Evolutionary conservation across 2,329 filamentous ascomycete species (phyloP).

Genomic region (Colletotrichum euphorbiae): DNA sequence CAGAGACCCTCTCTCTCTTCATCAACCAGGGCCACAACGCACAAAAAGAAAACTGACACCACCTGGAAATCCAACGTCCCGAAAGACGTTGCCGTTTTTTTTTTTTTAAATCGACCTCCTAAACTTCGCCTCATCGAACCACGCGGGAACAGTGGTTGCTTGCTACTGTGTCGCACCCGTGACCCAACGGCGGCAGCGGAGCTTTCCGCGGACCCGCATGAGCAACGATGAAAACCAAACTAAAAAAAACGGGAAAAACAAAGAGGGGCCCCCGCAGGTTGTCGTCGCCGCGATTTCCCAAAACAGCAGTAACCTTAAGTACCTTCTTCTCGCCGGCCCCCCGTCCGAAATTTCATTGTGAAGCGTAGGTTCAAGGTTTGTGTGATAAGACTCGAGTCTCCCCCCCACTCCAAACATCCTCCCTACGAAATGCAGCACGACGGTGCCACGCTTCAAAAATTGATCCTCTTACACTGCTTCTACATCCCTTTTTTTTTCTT

Average conservation of each 20-base stretch:
- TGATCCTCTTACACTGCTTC: neutral
- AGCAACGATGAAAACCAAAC: no score
- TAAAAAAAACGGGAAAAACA: no score
- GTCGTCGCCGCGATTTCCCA: slow-evolving; percentile 22
- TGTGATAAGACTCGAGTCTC: slow-evolving; percentile 14
- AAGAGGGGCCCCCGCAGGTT: no score
- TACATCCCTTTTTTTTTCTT: neutral
- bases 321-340: neutral
- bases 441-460: neutral
- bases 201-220: slow-evolving; percentile 10
- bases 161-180: neutral
- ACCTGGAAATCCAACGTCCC: neutral
- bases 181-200: neutral
- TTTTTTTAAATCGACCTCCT: no score
- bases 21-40: neutral
- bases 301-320: slow-evolving; percentile 26
- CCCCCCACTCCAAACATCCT: no score
- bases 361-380: neutral
- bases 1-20: neutral
- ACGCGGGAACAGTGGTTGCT: neutral
- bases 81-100: neutral
- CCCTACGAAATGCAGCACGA: neutral
- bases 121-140: neutral
- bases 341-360: slow-evolving; percentile 22
- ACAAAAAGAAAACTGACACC: neutral